Evolutionary conservation across 2,329 filamentous ascomycete species (phyloP).

Genomic region (Bisporella sp.): DNA sequence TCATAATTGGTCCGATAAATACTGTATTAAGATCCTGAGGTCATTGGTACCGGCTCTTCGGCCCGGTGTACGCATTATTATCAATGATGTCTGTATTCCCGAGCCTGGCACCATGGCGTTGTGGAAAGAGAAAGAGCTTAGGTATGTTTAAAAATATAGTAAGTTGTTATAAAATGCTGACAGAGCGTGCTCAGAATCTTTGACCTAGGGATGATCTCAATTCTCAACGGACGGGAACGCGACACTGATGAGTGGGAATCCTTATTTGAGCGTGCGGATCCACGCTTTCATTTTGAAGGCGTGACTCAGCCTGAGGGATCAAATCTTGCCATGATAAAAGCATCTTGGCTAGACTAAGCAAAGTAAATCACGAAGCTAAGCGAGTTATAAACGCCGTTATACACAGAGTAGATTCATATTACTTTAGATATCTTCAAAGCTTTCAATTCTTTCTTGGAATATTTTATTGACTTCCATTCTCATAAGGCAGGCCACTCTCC

Average conservation of each 20-base stretch:
- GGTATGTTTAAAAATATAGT: not conserved
- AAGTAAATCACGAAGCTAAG: not conserved
- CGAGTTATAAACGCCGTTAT: too few species aligned
- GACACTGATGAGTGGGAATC: not conserved
- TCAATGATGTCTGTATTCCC: conserved; percentile 5
- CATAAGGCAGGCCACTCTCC: too few species aligned
- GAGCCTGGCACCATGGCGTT: not conserved
- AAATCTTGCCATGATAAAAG: not conserved
- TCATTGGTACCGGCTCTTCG: conserved; percentile 34
- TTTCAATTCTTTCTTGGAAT: too few species aligned
- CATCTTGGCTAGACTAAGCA: not conserved
- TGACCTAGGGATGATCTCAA: not conserved
- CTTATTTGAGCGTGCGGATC: not conserved
- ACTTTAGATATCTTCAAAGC: too few species aligned
- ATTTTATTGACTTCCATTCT: too few species aligned
- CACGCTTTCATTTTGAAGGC: not conserved
- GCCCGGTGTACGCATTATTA: conserved; percentile 30
- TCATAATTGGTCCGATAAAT: conserved; percentile 40
- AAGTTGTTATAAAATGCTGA: not conserved
- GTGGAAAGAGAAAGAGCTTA: conserved; percentile 3
- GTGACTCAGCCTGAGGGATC: not conserved
- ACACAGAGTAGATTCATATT: too few species aligned
- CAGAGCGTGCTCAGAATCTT: not conserved
- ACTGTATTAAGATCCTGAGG: conserved; percentile 29
- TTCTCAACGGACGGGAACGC: not conserved